Evolutionary conservation across 139 green algal species (phyloP), one percentile per base, ranked within the genome.

Genomic region (Volvox africanus): DNA sequence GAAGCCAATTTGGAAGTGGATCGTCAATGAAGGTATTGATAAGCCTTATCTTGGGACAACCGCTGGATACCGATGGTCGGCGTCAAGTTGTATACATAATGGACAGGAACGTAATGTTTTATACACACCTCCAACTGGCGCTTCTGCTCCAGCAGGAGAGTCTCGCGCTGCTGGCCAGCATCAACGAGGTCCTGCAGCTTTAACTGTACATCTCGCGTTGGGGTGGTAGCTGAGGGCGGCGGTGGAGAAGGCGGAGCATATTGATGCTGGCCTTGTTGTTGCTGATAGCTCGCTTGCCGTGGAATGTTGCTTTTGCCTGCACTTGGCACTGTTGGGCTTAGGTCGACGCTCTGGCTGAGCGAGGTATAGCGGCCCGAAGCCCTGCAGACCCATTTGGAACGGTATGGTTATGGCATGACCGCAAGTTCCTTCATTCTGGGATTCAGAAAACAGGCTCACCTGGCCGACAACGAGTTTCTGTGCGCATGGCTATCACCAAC

Each of bases 331-430:
- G 36, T 37, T 1, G 68, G 68, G 0, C 68, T n/a, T 3, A 89
- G 67, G 83, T 89, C 83, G 6, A 80, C 37, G 37, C 83, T 89
- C 26, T 80, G 68, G 68, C 36, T 89, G n/a, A 89, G 24, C 9
- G 65, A 6, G 22, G 14, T 36, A 36, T 80, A 88, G 19, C 65
- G 82, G 12, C 80, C 67, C 0, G 78, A 84, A 9, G 78, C 32
- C 78, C 78, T 84, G 37, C 17, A 28, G 65, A 28, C 12, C 65
- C 2, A 9, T 73, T 73, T 24, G 65, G 65, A 24, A 28, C 36
- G 62, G 78, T 2, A 62, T 14, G 37, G 36, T 68, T 3, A 81
- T 36, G 30, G 2, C 24, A 79, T 79, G 20, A 33, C 1, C 75
- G 28, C 32, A 22, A 36, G 73, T 19, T 80, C 16, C 73, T 36